Base-by-base conservation (phyloP, 2,329 filamentous ascomycete species). In the Ploettnerulaceae sp. region DNA sequence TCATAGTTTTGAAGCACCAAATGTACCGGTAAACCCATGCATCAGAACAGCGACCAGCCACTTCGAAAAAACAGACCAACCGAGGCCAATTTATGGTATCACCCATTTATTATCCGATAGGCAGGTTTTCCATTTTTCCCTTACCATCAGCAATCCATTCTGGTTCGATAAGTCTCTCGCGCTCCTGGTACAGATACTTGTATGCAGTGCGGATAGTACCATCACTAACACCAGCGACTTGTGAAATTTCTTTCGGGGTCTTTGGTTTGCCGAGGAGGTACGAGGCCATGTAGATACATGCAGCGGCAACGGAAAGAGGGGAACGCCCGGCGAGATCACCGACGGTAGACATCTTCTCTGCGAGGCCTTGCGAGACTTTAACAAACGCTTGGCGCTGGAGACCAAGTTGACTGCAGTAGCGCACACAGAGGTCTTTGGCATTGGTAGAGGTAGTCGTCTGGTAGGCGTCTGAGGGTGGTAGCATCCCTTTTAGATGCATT, bases 161-260 rank as follows among this genome's bases (percentile, higher is more conserved):
- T 41, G 80, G 72, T 57, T 85, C 81, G 59, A 96, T 79, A 48
- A 98, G 70, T 52, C 79, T 75, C 45, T 91, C 82, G 40, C 82
- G 79, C 38, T 84, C 82, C 14, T 76, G 74, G 64, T 90, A 91
- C 38, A 98, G 75, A 61, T 86, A 82, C 64, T 93, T 93, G 73
- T 97, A 98, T 0, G 91, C 90, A 20, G 88, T 94, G 61, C 94
- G 90, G 60, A 98, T 95, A 0, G 93, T 98, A 45, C 93, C 90
- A 63, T 98, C 94, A 64, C 89, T 96, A 21, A 98, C 93, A 55
- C 89, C 88, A 1, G 87, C 89, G 14, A 93, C 84, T 18, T 69
- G 67, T 4, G 89, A 86, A 58, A 98, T 96, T 51, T 94, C 86
- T 66, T 90, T 90, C n/a, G 89, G 85, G 5, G 79, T 74, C 60